Evolutionary conservation across 768 basidiomycete genomes (phyloP), one percentile per base, ranked within the genome.

Genomic region (Hysterangium stoloniferum): DNA sequence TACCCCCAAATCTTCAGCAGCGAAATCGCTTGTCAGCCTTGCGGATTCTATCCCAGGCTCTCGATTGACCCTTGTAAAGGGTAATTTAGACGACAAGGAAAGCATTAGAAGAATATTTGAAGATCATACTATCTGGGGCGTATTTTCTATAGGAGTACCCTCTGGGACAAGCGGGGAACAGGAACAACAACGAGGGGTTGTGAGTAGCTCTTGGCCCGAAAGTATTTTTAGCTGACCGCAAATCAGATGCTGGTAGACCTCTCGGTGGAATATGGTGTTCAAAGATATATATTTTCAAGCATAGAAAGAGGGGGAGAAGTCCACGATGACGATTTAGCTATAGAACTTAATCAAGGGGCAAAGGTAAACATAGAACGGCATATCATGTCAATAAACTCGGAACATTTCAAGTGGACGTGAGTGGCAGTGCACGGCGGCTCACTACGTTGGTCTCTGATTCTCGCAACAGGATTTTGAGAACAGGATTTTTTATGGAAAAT

Each of bases 401-500:
- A 62, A 41, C 66, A 65, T 1, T 53, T 71, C 4, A 56, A 53
- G 11, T 71, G 70, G 71, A 71, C 68, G 70, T 71, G 43, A 47
- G 70, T 62, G 17, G 9, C 42, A 15, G 36, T 29, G 19, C 19
- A 37, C 17, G 24, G 22, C 33, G 22, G n/a, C 6, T 22, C 41
- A 17, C 2, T 42, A 12, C 1, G 12, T 15, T 4, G 7, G 4
- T 42, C n/a, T 19, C 12, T 42, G 24, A 11, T 5, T 27, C 13
- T 33, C 17, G 29, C 3, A n/a, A 20, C 34, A 47, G 45, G 6
- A 37, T 47, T 1, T 8, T 47, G 17, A 47, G 45, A 28, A 25
- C 45, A 2, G 66, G 60, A 7, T 69, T 72, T 49, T 73, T 73
- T 55, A 68, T 72, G 69, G 71, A 72, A 44, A 72, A 72, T 45